Evolutionary conservation across 352 stramenopile genomes (phyloP).

Genomic region (Thraustotheca clavata): DNA sequence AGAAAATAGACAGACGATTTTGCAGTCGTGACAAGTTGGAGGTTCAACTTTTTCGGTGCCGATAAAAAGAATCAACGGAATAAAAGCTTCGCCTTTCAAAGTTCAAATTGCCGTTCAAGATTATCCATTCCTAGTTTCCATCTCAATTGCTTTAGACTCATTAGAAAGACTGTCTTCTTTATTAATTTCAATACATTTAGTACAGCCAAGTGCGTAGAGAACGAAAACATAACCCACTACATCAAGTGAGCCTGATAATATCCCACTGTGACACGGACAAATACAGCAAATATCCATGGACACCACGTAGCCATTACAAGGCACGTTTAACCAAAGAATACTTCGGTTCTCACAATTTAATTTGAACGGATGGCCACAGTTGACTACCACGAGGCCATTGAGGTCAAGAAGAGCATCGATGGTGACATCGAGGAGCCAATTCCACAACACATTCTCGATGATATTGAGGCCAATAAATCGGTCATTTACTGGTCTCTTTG

Average conservation of each 20-base stretch:
- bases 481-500: slow-evolving; percentile 57
- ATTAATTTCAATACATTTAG: not conserved
- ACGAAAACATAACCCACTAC: too few relatives aligned
- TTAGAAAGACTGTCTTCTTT: too few relatives aligned
- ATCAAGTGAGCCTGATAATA: too few relatives aligned
- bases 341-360: not conserved
- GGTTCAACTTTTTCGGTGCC: too few relatives aligned
- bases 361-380: not conserved
- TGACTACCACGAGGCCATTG: slow-evolving; percentile 1
- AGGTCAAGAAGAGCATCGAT: slow-evolving; percentile 8
- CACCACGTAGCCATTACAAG: too few relatives aligned
- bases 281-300: too few relatives aligned
- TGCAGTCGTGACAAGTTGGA: too few relatives aligned
- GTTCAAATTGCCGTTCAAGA: not conserved
- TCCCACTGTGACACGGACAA: too few relatives aligned
- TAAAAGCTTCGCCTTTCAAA: too few relatives aligned
- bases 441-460: slow-evolving; percentile 46
- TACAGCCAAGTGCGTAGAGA: not conserved
- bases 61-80: too few relatives aligned
- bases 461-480: slow-evolving; percentile 39
- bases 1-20: too few relatives aligned
- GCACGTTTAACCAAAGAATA: too few relatives aligned
- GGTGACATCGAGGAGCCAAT: slow-evolving; percentile 17
- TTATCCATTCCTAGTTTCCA: not conserved
- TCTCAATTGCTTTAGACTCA: not conserved